Conservation (phyloP, 768 basidiomycete species). For the Suillus subaureus region DNA sequence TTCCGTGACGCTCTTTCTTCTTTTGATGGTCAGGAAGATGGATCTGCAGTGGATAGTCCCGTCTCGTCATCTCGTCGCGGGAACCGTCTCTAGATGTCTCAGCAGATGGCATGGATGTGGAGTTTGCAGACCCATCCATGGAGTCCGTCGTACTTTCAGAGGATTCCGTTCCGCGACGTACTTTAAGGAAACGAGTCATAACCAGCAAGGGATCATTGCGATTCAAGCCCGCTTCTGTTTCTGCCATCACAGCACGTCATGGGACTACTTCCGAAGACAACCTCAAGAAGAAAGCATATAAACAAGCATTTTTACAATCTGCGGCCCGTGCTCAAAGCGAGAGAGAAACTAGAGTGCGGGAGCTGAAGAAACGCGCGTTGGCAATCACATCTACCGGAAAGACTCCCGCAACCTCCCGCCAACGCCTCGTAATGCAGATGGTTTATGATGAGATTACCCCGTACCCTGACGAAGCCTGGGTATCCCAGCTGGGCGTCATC, state of each 20-base stretch:
- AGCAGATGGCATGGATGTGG: conserved; percentile 29
- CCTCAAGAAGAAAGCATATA: conserved; percentile 30
- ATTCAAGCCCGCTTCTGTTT: conserved; percentile 24
- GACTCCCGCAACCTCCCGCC: conserved; percentile 56
- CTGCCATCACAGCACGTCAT: conserved; percentile 28
- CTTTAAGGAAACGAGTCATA: conserved; percentile 27
- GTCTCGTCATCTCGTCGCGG: conserved; percentile 32
- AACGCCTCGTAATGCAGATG: conserved; percentile 61
- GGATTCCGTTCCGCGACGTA: conserved; percentile 26
- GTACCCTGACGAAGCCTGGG: conserved; percentile 66
- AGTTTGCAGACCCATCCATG: conserved; percentile 23
- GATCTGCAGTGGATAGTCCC: conserved; percentile 30
- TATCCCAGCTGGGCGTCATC: conserved; percentile 57
- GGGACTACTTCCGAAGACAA: conserved; percentile 29
- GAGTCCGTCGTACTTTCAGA: conserved; percentile 27
- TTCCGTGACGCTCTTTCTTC: conserved; percentile 33
- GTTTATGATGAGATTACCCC: conserved; percentile 67
- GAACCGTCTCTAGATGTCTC: conserved; percentile 32
- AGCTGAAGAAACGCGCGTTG: conserved; percentile 33
- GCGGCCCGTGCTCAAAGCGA: conserved; percentile 28
- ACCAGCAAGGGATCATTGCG: conserved; percentile 28
- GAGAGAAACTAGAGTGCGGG: conserved; percentile 33
- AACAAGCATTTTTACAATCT: conserved; percentile 21
- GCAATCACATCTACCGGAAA: conserved; percentile 37
- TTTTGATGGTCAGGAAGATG: conserved; percentile 34